A percentile compares a stretch with the other conserved stretches of the same genome.
phyloP scores from a whole-genome alignment of 1,284 basidiomycete species.

The Laetiporus sulphureus region DNA sequence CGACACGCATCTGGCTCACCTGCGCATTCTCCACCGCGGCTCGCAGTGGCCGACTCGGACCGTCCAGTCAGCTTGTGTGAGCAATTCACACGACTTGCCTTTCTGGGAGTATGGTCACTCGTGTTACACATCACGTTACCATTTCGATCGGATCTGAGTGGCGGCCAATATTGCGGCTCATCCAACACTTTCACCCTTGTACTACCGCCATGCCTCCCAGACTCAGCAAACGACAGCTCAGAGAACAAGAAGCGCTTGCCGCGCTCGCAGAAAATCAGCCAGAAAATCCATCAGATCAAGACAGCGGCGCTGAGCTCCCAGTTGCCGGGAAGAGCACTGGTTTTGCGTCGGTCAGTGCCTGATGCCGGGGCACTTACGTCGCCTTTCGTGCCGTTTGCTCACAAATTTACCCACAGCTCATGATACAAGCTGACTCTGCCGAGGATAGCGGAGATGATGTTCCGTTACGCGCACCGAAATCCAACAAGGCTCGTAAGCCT shows the following conservation, averaged over 20 bases:
- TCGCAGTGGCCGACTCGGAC: no score
- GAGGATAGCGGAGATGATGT: constrained; percentile 25
- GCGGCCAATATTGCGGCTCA: no score
- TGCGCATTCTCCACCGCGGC: no score
- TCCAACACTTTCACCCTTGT: no score
- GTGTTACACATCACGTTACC: no score
- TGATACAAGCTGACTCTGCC: constrained; percentile 13
- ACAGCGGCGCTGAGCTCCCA: constrained; percentile 23
- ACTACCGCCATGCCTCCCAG: constrained; percentile 75
- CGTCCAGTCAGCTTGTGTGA: no score
- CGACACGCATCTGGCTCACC: no score
- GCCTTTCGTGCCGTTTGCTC: neutral
- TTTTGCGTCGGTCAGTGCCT: constrained; percentile 51
- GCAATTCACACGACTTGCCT: no score
- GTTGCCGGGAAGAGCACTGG: constrained; percentile 26
- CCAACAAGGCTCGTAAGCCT: constrained; percentile 38
- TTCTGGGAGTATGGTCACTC: no score
- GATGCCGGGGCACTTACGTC: neutral
- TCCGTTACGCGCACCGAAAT: constrained; percentile 24
- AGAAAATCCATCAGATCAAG: constrained; percentile 24
- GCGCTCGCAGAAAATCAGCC: constrained; percentile 33
- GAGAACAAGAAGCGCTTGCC: constrained; percentile 75
- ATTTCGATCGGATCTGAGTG: no score
- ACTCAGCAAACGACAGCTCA: constrained; percentile 80
- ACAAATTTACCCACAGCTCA: constrained; percentile 9